Percentiles rank a stretch among this genome's conserved stretches.
Conservation (phyloP, 192 early-diverging fungal species). For the Coemansia sp. region DNA sequence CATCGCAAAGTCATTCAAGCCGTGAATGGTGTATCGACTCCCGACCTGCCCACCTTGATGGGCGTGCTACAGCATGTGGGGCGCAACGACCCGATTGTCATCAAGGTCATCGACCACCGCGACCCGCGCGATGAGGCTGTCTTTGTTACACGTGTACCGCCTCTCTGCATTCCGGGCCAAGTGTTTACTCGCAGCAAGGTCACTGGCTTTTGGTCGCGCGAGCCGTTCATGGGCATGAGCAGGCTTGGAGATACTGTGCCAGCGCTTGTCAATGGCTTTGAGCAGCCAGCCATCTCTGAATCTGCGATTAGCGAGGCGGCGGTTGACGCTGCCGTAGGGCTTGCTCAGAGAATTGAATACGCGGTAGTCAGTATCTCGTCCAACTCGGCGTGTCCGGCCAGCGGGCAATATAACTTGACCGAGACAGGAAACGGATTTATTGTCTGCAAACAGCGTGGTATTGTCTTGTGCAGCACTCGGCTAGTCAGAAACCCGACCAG, state of each 20-base stretch:
- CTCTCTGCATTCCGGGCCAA: not conserved
- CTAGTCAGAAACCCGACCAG: conserved; percentile 74
- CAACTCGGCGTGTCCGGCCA: conserved; percentile 15
- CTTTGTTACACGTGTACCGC: conserved; percentile 60
- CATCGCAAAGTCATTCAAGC: conserved; percentile 14
- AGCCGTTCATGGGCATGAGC: conserved; percentile 13
- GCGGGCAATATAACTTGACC: conserved; percentile 17
- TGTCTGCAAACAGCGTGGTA: conserved; percentile 69
- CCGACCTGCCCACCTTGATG: conserved; percentile 28
- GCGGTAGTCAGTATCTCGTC: conserved; percentile 18
- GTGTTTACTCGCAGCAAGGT: conserved; percentile 29
- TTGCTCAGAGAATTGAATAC: conserved; percentile 6
- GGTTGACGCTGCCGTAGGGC: not conserved
- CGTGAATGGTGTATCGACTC: conserved; percentile 16
- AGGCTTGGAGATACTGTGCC: not conserved
- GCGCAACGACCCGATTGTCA: conserved; percentile 18
- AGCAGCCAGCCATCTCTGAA: too few relatives aligned
- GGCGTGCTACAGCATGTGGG: conserved; percentile 6
- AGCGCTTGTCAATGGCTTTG: not conserved
- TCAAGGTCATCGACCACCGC: conserved; percentile 18
- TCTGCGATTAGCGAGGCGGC: not conserved
- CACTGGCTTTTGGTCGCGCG: conserved; percentile 40
- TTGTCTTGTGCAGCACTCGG: conserved; percentile 77
- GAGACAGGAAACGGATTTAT: conserved; percentile 63
- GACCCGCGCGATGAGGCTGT: conserved; percentile 63